Percentiles rank a stretch among this genome's conserved stretches.
These are phyloP conservation scores for Cryptococcus sp. DNA, from an alignment of 1,284 basidiomycete species.

Conservation along the genomic window DNA sequence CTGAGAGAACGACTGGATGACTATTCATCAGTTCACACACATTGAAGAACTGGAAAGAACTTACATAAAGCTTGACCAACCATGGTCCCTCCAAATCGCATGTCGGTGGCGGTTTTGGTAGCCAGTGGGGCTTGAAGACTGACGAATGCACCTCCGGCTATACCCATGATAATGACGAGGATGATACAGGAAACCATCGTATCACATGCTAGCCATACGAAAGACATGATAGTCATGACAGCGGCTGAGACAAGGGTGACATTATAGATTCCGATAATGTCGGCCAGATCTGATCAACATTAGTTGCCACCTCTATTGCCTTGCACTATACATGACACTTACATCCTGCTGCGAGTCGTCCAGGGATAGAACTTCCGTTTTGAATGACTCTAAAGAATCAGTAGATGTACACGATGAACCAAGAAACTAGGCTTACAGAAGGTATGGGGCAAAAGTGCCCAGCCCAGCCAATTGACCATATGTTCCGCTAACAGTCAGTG, in stretches of 20 bases:
- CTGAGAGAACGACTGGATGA: conserved; percentile 30
- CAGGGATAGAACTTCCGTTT: conserved; percentile 31
- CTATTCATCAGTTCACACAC: conserved; percentile 7
- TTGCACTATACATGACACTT: conserved; percentile 7
- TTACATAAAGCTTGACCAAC: conserved; percentile 38
- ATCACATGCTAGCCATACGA: conserved; percentile 30
- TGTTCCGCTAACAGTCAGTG: no score
- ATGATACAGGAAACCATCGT: conserved; percentile 17
- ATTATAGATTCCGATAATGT: conserved; percentile 32
- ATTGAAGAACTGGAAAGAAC: conserved; percentile 6
- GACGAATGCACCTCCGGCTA: conserved; percentile 30
- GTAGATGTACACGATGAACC: not conserved
- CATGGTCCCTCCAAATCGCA: conserved; percentile 34
- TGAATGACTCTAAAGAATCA: conserved; percentile 21
- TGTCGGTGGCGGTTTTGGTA: conserved; percentile 24
- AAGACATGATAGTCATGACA: conserved; percentile 27
- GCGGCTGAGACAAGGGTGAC: conserved; percentile 20
- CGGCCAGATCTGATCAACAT: conserved; percentile 15
- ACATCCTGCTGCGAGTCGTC: conserved; percentile 30
- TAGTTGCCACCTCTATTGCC: no score
- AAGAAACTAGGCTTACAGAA: conserved; percentile 21
- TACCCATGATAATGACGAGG: conserved; percentile 33
- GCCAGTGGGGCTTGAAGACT: conserved; percentile 35
- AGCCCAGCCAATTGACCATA: conserved; percentile 28
- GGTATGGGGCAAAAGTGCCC: conserved; percentile 30